These are phyloP conservation scores for Claviceps quebecensis DNA, from an alignment of 2,329 filamentous ascomycete species.

Conservation along the genomic window DNA sequence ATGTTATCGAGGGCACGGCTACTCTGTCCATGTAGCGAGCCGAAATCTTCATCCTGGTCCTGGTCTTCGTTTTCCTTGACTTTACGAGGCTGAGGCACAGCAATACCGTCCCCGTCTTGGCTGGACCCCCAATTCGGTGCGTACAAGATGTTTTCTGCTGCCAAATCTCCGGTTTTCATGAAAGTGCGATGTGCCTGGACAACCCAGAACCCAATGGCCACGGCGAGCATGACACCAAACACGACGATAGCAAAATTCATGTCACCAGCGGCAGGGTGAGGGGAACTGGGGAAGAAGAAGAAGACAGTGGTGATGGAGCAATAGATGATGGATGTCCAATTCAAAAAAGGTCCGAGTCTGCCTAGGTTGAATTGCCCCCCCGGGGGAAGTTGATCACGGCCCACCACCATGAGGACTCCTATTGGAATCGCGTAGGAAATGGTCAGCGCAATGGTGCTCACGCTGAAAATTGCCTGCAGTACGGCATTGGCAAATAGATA, in stretches of 20 bases:
- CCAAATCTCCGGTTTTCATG: constrained; percentile 11
- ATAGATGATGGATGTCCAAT: constrained; percentile 36
- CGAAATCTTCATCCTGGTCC: background rate
- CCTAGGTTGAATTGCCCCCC: constrained; percentile 30
- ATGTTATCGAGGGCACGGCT: background rate
- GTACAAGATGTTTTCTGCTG: constrained; percentile 9
- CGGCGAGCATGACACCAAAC: constrained; percentile 39
- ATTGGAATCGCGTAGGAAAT: constrained; percentile 37
- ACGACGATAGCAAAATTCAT: constrained; percentile 46
- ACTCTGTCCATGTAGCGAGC: background rate
- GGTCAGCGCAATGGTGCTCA: constrained; percentile 42
- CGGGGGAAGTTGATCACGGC: constrained; percentile 36
- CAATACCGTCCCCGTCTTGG: background rate
- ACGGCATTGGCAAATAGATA: constrained; percentile 41
- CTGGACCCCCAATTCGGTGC: constrained; percentile 1
- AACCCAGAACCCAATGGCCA: constrained; percentile 36
- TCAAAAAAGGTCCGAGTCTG: constrained; percentile 26
- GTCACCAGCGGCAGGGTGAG: constrained; percentile 30
- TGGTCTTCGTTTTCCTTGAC: background rate
- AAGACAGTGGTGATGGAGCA: constrained; percentile 38
- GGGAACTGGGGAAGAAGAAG: constrained; percentile 37
- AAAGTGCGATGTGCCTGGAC: constrained; percentile 25
- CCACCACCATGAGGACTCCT: constrained; percentile 29
- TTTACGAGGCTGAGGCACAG: background rate
- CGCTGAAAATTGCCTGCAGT: constrained; percentile 37